Evolutionary conservation across 2,329 filamentous ascomycete species (phyloP), one percentile per base, ranked within the genome.

Genomic region (Neodidymelliopsis sp.): DNA sequence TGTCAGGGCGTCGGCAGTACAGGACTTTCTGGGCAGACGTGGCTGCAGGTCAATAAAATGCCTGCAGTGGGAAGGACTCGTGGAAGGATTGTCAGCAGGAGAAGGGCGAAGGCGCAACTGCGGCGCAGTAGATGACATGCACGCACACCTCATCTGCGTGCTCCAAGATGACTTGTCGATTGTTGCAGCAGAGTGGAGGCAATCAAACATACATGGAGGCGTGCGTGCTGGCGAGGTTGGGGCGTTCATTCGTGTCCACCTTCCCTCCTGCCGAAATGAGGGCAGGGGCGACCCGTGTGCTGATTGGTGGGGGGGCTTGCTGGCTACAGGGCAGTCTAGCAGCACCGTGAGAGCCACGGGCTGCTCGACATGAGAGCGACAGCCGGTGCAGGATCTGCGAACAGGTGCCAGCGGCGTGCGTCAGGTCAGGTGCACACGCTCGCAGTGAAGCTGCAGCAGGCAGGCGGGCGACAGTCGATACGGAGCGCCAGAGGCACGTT

Each of bases 201-300:
- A 41, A 45, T 50, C 30, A 50, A 50, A 31, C 4, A n/a, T 15
- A 44, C 25, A 18, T 22, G 22, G 33, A 39, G 28, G 19, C 8
- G 16, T 34, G 35, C 16, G 24, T 24, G 40, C 10, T 25, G 40
- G 39, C 27, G 31, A 20, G 13, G 38, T 38, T 50, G 39, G 39
- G 47, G 40, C 40, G 47, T 39, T 50, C 28, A 44, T 39, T 46
- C 37, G 37, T 44, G 42, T 46, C 48, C 48, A 52, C 48, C 41
- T 52, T 38, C 24, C 23, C 23, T 37, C 34, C 12, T 38, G 23
- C 48, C 42, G 42, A 46, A 46, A 46, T 50, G 48, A 52, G 23
- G 18, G 37, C 41, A 46, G 42, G 42, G 41, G 36, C 37, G 31
- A 23, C 25, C 11, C 19, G 42, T 20, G 37, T 24, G 48, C 41